A percentile compares a stretch with the other conserved stretches of the same genome.
phyloP scores from a whole-genome alignment of 2,329 filamentous ascomycete genomes.

The Diaporthe nobilis region DNA sequence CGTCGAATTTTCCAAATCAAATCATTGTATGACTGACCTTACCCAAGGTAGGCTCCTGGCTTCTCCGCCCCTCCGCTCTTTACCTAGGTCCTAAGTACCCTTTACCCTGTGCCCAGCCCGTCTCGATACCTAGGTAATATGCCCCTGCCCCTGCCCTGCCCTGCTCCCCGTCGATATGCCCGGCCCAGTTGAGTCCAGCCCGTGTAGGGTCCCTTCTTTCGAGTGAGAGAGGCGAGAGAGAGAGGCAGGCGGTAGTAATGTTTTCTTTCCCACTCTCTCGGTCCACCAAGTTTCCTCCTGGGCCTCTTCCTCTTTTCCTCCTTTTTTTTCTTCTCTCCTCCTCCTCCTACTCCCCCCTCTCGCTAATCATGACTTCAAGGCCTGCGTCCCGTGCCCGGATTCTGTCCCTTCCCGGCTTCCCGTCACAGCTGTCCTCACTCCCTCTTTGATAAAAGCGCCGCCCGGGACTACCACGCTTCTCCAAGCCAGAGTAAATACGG shows the following conservation, averaged over 20 bases:
- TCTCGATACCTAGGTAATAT: not conserved
- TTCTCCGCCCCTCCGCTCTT: not conserved
- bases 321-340: not conserved
- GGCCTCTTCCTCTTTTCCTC: not conserved
- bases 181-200: slow-evolving; percentile 15
- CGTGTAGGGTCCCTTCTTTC: not conserved
- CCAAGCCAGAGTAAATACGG: not conserved
- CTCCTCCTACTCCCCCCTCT: not conserved
- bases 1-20: slow-evolving; percentile 14
- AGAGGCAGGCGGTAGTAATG: not conserved
- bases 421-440: slow-evolving; percentile 18
- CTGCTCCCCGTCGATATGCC: slow-evolving; percentile 21
- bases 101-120: not conserved
- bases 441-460: not conserved
- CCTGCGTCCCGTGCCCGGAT: slow-evolving; percentile 17
- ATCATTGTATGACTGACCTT: not conserved
- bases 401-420: slow-evolving; percentile 19
- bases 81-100: not conserved
- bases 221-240: slow-evolving; percentile 5
- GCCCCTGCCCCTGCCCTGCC: slow-evolving; percentile 3
- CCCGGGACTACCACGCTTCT: no score
- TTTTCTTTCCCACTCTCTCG: slow-evolving; percentile 29
- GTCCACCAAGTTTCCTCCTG: slow-evolving; percentile 4
- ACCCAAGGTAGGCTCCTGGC: not conserved
- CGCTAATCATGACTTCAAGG: slow-evolving; percentile 32